A percentile compares a stretch with the other conserved stretches of the same genome.
Conservation (phyloP, 768 basidiomycete genomes). For the Coprinopsis sp. region DNA sequence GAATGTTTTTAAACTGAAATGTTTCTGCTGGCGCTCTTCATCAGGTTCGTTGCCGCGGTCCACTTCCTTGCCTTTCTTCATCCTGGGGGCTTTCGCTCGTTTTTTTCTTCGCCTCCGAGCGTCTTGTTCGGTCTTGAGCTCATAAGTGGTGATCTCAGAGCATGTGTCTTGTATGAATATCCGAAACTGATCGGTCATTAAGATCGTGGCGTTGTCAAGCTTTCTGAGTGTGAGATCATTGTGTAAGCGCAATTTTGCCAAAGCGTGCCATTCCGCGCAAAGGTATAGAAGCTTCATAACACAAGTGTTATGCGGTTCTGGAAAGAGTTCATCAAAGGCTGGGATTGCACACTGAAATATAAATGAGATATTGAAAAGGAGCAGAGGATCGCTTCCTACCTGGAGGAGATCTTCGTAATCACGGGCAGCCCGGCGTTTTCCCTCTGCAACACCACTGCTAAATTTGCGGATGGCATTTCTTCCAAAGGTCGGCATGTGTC, state of each 20-base stretch:
- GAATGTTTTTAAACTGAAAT: slow-evolving; percentile 27
- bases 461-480: slow-evolving; percentile 27
- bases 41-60: neutral
- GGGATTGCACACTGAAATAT: slow-evolving; percentile 31
- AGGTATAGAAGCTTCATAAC: slow-evolving; percentile 22
- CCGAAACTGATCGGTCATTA: slow-evolving; percentile 26
- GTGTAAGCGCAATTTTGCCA: slow-evolving; percentile 30
- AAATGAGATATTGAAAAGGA: neutral
- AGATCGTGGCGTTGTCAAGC: slow-evolving; percentile 22
- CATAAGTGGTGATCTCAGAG: slow-evolving; percentile 22
- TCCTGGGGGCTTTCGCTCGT: neutral
- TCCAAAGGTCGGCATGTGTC: slow-evolving; percentile 22
- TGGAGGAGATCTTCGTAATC: slow-evolving; percentile 38
- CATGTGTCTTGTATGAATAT: slow-evolving; percentile 27
- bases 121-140: slow-evolving; percentile 34
- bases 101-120: slow-evolving; percentile 21
- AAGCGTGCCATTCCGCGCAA: slow-evolving; percentile 29
- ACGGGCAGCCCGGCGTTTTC: slow-evolving; percentile 27
- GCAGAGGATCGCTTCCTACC: slow-evolving; percentile 13
- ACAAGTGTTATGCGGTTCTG: slow-evolving; percentile 10
- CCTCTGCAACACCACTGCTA: slow-evolving; percentile 22
- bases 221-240: slow-evolving; percentile 20
- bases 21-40: slow-evolving; percentile 11
- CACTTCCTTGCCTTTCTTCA: neutral
- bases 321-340: slow-evolving; percentile 32